phyloP scores from a whole-genome alignment of 805 yeast genomes.

The Vanderwaltozyma yarrowii region DNA sequence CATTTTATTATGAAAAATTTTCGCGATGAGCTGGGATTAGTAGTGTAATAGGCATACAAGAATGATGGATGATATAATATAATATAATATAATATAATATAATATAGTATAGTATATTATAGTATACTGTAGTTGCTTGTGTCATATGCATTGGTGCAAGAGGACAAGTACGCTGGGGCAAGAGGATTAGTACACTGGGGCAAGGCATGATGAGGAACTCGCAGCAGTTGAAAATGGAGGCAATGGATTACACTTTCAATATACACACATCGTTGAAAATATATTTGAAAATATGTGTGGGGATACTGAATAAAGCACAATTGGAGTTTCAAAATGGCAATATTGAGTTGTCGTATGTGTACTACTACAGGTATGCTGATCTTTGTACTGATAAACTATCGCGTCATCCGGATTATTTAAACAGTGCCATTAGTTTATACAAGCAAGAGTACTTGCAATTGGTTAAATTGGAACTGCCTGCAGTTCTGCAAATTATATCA shows the following conservation, averaged over 20 bases:
- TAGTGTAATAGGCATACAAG: neutral
- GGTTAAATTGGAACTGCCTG: conserved; percentile 26
- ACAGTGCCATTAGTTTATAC: conserved; percentile 6
- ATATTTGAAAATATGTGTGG: conserved; percentile 45
- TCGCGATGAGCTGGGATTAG: neutral
- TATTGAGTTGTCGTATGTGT: conserved; percentile 41
- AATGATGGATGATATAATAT: no score
- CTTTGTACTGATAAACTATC: conserved; percentile 24
- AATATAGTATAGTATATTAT: no score
- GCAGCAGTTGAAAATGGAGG: conserved; percentile 33
- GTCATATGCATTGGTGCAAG: no score
- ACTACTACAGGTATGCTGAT: conserved; percentile 51
- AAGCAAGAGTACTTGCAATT: conserved; percentile 19
- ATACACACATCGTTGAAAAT: conserved; percentile 38
- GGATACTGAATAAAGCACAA: conserved; percentile 37
- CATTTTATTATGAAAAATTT: neutral
- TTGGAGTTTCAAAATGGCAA: conserved; percentile 29
- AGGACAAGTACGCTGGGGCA: no score
- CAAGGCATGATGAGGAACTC: no score
- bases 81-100: no score
- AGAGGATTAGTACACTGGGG: no score
- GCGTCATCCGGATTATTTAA: conserved; percentile 18
- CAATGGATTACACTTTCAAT: conserved; percentile 45
- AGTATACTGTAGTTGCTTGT: no score
- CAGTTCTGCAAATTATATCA: conserved; percentile 21